A percentile compares a stretch with the other conserved stretches of the same genome.
Evolutionary conservation across 176 grass and related monocot genomes (phyloP).

Genomic region (Zea luxurians): DNA sequence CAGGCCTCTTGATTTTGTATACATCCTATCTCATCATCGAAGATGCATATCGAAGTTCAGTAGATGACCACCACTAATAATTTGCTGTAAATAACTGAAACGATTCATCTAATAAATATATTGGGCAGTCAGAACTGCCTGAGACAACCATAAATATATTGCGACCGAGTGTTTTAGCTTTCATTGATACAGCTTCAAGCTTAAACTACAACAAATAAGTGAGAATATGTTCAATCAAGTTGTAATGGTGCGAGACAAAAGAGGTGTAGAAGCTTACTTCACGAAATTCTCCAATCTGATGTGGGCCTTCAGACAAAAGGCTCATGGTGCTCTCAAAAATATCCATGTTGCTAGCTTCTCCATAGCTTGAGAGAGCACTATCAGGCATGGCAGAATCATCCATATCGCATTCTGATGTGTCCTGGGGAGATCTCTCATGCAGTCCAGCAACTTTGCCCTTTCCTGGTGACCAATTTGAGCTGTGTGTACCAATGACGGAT

Average conservation of each 20-base stretch:
- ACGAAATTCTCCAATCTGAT: slow-evolving; percentile 63
- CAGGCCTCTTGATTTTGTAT: too few species aligned
- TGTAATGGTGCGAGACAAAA: slow-evolving; percentile 17
- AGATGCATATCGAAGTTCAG: neutral
- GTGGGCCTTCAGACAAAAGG: slow-evolving; percentile 67
- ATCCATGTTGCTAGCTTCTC: slow-evolving; percentile 86
- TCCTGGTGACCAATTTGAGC: slow-evolving; percentile 64
- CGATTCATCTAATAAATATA: slow-evolving; percentile 23
- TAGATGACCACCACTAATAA: slow-evolving; percentile 3
- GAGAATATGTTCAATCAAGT: slow-evolving; percentile 12
- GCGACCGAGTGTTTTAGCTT: neutral
- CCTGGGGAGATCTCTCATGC: slow-evolving; percentile 39
- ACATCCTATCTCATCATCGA: neutral
- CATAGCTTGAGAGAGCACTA: slow-evolving; percentile 80
- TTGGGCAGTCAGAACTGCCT: neutral
- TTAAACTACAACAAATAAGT: slow-evolving; percentile 25
- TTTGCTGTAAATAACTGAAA: neutral
- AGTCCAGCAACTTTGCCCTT: slow-evolving; percentile 48
- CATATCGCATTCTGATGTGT: slow-evolving; percentile 69
- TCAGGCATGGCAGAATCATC: slow-evolving; percentile 64
- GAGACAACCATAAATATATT: slow-evolving; percentile 9
- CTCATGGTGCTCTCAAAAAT: slow-evolving; percentile 70
- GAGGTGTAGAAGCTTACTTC: slow-evolving; percentile 50
- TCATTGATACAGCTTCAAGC: slow-evolving; percentile 7
- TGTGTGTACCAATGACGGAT: slow-evolving; percentile 47